phyloP scores from a whole-genome alignment of 2,329 filamentous ascomycete genomes.

The Fusarium penzigii region DNA sequence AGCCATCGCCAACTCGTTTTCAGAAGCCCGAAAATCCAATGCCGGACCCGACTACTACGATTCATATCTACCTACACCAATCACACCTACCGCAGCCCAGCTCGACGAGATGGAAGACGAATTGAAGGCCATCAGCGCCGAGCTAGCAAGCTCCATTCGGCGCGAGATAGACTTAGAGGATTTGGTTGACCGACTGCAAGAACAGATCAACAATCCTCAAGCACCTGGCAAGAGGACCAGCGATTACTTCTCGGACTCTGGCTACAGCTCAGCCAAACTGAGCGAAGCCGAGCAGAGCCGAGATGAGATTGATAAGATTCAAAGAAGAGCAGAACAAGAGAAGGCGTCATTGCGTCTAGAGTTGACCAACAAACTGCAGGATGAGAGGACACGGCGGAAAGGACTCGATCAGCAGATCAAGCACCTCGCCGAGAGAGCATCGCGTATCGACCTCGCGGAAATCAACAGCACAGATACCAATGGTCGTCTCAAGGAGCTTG shows the following conservation, averaged over 20 bases:
- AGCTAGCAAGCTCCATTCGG: constrained; percentile 89
- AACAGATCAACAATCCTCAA: constrained; percentile 65
- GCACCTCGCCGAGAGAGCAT: constrained; percentile 75
- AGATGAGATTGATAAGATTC: constrained; percentile 79
- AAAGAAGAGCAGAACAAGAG: constrained; percentile 85
- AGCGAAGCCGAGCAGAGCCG: constrained; percentile 64
- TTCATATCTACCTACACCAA: constrained; percentile 50
- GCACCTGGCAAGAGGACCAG: constrained; percentile 74
- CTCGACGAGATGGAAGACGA: constrained; percentile 93
- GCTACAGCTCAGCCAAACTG: constrained; percentile 80
- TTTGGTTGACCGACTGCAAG: constrained; percentile 82
- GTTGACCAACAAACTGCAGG: constrained; percentile 81
- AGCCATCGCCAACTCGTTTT: constrained; percentile 30
- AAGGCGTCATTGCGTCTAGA: constrained; percentile 84
- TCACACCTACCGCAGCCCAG: constrained; percentile 50
- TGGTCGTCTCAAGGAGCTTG: constrained; percentile 73
- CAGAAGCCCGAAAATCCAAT: constrained; percentile 42
- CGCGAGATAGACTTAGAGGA: constrained; percentile 97
- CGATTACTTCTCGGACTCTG: constrained; percentile 98
- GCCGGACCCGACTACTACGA: constrained; percentile 42
- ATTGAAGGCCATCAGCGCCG: constrained; percentile 86
- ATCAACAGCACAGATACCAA: constrained; percentile 58
- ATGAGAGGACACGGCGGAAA: constrained; percentile 76
- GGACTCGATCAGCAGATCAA: constrained; percentile 83
- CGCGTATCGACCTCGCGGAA: constrained; percentile 58